A percentile compares a stretch with the other conserved stretches of the same genome.
These are phyloP conservation scores for Neurospora sp. DNA, from an alignment of 495 filamentous ascomycete species.

Conservation along the genomic window DNA sequence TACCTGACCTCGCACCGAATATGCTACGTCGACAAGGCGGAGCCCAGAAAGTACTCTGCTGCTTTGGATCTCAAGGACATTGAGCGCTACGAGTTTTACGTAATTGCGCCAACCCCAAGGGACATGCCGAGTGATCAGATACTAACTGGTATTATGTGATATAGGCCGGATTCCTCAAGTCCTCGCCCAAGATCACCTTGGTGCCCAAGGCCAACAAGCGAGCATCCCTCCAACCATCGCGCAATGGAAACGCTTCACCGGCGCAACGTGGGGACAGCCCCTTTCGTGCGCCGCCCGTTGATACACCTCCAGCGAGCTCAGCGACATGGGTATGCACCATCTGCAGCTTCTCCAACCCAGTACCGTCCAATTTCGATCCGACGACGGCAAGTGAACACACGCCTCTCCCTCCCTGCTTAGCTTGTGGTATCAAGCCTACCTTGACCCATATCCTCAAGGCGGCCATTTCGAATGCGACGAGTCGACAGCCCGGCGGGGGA, in stretches of 20 bases:
- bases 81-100: constrained; percentile 85
- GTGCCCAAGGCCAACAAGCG: constrained; percentile 64
- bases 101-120: constrained; percentile 25
- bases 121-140: not conserved
- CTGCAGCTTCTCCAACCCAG: constrained; percentile 92
- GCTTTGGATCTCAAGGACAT: constrained; percentile 84
- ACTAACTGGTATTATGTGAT: not conserved
- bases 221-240: constrained; percentile 36
- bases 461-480: constrained; percentile 57
- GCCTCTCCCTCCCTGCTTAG: constrained; percentile 74
- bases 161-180: constrained; percentile 88
- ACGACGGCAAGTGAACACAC: constrained; percentile 63
- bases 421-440: constrained; percentile 89
- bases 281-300: constrained; percentile 36
- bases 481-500: constrained; percentile 27
- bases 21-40: constrained; percentile 86
- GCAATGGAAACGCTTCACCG: constrained; percentile 35
- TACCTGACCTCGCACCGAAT: constrained; percentile 92
- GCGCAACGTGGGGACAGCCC: constrained; percentile 39
- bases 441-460: constrained; percentile 75
- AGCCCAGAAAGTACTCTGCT: constrained; percentile 76
- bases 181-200: constrained; percentile 85
- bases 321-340: constrained; percentile 98
- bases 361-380: constrained; percentile 87
- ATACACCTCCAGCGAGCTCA: constrained; percentile 38